Percentiles rank a stretch among this genome's conserved stretches.
These are phyloP conservation scores for Lobosporangium transversale DNA, from an alignment of 192 early-diverging fungal species.

Conservation along the genomic window DNA sequence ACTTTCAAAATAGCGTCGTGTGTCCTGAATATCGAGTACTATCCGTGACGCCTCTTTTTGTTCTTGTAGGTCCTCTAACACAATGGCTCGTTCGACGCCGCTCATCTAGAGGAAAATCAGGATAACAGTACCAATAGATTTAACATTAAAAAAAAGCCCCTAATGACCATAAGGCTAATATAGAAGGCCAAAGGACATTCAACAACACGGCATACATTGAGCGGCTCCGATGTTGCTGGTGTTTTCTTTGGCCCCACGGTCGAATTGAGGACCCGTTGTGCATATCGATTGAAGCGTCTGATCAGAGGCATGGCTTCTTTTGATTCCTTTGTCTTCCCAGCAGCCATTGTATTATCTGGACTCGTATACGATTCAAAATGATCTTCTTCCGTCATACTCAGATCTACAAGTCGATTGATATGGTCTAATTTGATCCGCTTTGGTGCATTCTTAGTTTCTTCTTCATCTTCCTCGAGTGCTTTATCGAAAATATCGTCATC, in stretches of 20 bases:
- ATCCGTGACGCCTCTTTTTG: conserved; percentile 59
- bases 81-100: conserved; percentile 65
- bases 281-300: conserved; percentile 89
- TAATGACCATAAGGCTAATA: too few species aligned
- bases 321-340: conserved; percentile 32
- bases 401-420: conserved; percentile 77
- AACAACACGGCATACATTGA: conserved; percentile 17
- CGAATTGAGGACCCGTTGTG: conserved; percentile 78
- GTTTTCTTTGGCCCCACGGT: conserved; percentile 33
- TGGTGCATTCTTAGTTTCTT: conserved; percentile 53
- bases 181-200: not conserved
- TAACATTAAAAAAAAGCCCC: not conserved
- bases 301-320: conserved; percentile 81
- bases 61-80: conserved; percentile 75
- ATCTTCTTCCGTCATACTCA: conserved; percentile 84
- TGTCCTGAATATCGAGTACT: conserved; percentile 79
- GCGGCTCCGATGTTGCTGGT: conserved; percentile 10
- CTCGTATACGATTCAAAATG: conserved; percentile 64
- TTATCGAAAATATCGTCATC: conserved; percentile 84
- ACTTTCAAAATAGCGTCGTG: conserved; percentile 80
- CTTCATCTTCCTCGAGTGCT: conserved; percentile 82
- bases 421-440: conserved; percentile 64
- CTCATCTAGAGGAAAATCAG: conserved; percentile 53
- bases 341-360: conserved; percentile 39
- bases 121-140: not conserved